Conservation (phyloP, 495 filamentous ascomycete genomes). For the Chaetomidium leptoderma region DNA sequence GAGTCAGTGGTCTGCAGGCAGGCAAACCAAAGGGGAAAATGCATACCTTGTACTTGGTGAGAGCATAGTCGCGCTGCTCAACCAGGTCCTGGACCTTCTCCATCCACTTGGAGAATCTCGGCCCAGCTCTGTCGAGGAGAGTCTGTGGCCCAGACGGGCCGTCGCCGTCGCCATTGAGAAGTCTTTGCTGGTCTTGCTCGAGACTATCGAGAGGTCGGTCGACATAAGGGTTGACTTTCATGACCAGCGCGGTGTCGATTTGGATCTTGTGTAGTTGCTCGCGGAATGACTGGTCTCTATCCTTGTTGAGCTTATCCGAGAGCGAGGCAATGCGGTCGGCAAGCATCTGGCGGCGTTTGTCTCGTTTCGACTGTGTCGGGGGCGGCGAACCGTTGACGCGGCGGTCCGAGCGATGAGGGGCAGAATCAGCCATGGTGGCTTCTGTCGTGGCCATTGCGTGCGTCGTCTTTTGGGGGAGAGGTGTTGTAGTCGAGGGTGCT, state of each 20-base stretch:
- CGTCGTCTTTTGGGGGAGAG: neutral
- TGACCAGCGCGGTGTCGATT: slow-evolving; percentile 81
- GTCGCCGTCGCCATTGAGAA: slow-evolving; percentile 53
- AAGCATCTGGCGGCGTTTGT: slow-evolving; percentile 78
- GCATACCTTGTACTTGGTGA: slow-evolving; percentile 71
- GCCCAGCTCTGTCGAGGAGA: slow-evolving; percentile 66
- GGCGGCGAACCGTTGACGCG: slow-evolving; percentile 32
- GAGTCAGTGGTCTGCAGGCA: slow-evolving; percentile 19
- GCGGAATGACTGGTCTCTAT: slow-evolving; percentile 79
- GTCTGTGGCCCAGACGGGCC: slow-evolving; percentile 39
- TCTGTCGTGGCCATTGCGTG: slow-evolving; percentile 36
- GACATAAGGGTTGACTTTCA: slow-evolving; percentile 73
- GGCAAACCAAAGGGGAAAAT: neutral
- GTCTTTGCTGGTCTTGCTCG: slow-evolving; percentile 60
- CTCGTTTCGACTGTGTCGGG: slow-evolving; percentile 64
- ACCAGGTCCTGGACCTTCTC: slow-evolving; percentile 78
- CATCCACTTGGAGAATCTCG: slow-evolving; percentile 73
- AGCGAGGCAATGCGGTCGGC: slow-evolving; percentile 70
- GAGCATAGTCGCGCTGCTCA: slow-evolving; percentile 73
- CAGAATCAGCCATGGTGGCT: slow-evolving; percentile 25
- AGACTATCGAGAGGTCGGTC: slow-evolving; percentile 68
- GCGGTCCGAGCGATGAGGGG: slow-evolving; percentile 24
- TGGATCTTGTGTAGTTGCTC: slow-evolving; percentile 85
- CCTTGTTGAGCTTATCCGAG: slow-evolving; percentile 67
- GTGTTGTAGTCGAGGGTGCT: neutral